Base-by-base conservation (phyloP, 2,329 filamentous ascomycete genomes). In the Blastomyces silverae region DNA sequence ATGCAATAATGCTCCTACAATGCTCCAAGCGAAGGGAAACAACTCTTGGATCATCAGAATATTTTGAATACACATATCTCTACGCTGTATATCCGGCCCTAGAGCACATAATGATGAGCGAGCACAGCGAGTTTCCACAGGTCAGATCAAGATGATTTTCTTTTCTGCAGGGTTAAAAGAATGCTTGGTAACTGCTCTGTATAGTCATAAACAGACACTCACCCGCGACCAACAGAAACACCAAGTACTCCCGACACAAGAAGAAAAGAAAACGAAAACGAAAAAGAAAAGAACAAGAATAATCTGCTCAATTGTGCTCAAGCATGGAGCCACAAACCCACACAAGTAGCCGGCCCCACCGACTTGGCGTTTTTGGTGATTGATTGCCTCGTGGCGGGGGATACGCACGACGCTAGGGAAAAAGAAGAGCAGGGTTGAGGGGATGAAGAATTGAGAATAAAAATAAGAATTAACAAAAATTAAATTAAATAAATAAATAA, bases 271-370 rank as follows among this genome's bases (percentile, higher is more conserved):
- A 34, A 34, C 2, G 31, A 31, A 2, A 15, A 2, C 0, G 3
- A 60, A 37, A 48, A 55, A 58, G 11, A 25, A 25, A 15, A 6
- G 4, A 15, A 20, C 15, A 57, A 56, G n/a, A 42, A 44, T 61
- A 66, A 66, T 66, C 50, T 66, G 65, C 65, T 64, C 65, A 66
- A 64, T 66, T 58, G 31, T 48, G 58, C 65, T 59, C 65, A 66
- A 59, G 53, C 53, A 39, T 53, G 50, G 11, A 53, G 50, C 25
- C 50, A 53, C 50, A 28, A 15, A 31, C 50, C 50, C 50, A 28
- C 50, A 15, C 13, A 5, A n/a, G 44, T 28, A 52, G n/a, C 7
- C 11, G 22, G 10, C 48, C 48, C 48, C 48, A 25, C 48, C 13
- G 3, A 25, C n/a, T 50, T 22, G 20, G 46, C 46, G 22, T 50